Evolutionary conservation across 2,329 filamentous ascomycete species (phyloP).

Genomic region (Magnaporthales sp.): DNA sequence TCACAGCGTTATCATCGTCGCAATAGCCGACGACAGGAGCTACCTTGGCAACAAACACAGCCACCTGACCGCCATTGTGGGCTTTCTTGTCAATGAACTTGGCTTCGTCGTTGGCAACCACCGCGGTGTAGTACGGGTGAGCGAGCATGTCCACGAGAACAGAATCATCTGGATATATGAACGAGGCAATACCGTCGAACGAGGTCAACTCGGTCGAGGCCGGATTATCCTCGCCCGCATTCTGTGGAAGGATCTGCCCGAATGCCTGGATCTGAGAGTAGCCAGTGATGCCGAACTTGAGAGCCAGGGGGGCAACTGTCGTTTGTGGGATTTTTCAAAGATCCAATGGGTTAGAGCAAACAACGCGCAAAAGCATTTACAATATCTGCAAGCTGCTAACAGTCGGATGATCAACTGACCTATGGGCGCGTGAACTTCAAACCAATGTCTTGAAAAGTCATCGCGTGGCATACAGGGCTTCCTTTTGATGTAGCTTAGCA

Average conservation of each 20-base stretch:
- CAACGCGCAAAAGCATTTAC: no score
- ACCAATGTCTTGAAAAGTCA: background rate
- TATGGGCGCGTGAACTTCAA: background rate
- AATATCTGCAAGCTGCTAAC: background rate
- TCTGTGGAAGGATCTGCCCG: constrained; percentile 1
- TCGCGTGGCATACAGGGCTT: background rate
- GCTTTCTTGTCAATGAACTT: background rate
- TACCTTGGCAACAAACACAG: background rate
- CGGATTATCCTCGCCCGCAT: background rate
- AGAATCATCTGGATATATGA: background rate
- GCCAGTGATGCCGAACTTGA: constrained; percentile 2
- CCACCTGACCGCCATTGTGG: background rate
- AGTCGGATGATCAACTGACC: background rate
- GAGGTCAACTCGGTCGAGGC: background rate
- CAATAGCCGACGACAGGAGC: background rate
- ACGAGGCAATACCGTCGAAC: background rate
- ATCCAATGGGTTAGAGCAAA: no score
- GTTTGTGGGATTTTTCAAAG: no score
- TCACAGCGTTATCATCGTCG: background rate
- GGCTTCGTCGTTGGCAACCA: background rate
- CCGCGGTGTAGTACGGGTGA: constrained; percentile 1
- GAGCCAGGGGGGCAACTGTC: background rate
- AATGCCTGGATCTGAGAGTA: constrained; percentile 2
- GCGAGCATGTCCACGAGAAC: background rate
- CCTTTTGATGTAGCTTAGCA: background rate